Evolutionary conservation across 805 yeast genomes (phyloP).

Genomic region (Wickerhamomyces strasburgensis): DNA sequence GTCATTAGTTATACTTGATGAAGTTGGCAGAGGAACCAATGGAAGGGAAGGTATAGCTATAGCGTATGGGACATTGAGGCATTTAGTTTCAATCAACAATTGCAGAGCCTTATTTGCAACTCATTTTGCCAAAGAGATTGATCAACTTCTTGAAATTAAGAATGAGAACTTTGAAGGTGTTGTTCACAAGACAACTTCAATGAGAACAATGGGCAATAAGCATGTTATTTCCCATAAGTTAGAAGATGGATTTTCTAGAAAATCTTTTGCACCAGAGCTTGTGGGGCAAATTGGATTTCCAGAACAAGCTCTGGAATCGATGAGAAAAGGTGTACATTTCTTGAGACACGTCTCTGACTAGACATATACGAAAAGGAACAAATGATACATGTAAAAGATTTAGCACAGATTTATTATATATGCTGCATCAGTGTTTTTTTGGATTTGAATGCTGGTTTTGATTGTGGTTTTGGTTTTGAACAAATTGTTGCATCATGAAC

Average conservation of each 20-base stretch:
- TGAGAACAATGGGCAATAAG: slow-evolving; percentile 38
- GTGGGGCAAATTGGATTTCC: slow-evolving; percentile 95
- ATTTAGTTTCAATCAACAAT: slow-evolving; percentile 61
- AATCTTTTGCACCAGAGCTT: slow-evolving; percentile 95
- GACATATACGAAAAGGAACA: too few species aligned
- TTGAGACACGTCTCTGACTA: too few species aligned
- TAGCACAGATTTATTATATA: too few species aligned
- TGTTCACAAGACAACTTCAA: slow-evolving; percentile 64
- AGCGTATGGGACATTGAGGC: slow-evolving; percentile 92
- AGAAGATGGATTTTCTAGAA: slow-evolving; percentile 86
- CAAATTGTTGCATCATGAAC: slow-evolving; percentile 25
- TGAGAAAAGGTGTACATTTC: neutral
- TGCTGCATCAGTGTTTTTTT: too few species aligned
- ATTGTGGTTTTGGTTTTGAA: slow-evolving; percentile 17
- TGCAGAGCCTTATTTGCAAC: slow-evolving; percentile 92
- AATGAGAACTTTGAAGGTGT: slow-evolving; percentile 62
- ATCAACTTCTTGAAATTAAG: slow-evolving; percentile 55
- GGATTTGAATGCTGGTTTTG: slow-evolving; percentile 10
- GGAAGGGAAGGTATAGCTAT: slow-evolving; percentile 96
- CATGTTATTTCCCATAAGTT: slow-evolving; percentile 81
- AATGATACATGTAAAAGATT: too few species aligned
- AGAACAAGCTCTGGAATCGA: slow-evolving; percentile 52
- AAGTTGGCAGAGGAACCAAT: slow-evolving; percentile 75
- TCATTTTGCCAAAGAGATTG: slow-evolving; percentile 85
- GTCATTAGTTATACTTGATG: slow-evolving; percentile 89